Percentiles rank a stretch among this genome's conserved stretches.
Conservation (phyloP, 352 stramenopile species). For the Phytophthora brassicae region DNA sequence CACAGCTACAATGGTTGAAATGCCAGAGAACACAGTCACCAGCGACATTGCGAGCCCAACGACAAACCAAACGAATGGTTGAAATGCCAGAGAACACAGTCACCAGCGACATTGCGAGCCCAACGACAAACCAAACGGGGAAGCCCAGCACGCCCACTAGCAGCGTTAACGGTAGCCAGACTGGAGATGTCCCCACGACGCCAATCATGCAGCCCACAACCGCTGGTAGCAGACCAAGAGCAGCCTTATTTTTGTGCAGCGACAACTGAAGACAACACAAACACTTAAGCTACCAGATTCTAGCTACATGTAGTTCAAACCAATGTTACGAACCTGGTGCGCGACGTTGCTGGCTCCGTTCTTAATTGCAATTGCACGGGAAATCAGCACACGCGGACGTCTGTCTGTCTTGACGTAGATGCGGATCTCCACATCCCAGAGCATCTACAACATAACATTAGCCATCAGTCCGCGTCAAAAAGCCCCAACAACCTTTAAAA, state of each 20-base stretch:
- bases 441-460: slow-evolving; percentile 20
- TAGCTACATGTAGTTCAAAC: neutral
- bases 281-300: neutral
- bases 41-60: slow-evolving; percentile 44
- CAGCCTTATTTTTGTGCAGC: slow-evolving; percentile 61
- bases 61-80: slow-evolving; percentile 58
- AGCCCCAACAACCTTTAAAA: neutral
- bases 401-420: slow-evolving; percentile 47
- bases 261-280: slow-evolving; percentile 38
- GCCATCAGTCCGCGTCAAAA: neutral
- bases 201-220: slow-evolving; percentile 48
- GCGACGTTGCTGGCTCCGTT: slow-evolving; percentile 38
- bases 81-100: slow-evolving; percentile 53
- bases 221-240: slow-evolving; percentile 47
- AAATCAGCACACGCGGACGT: slow-evolving; percentile 46
- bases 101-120: slow-evolving; percentile 42
- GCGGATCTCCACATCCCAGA: slow-evolving; percentile 34
- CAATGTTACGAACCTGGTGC: slow-evolving; percentile 34
- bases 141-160: slow-evolving; percentile 59
- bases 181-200: slow-evolving; percentile 44
- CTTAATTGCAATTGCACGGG: slow-evolving; percentile 42
- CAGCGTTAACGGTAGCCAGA: slow-evolving; percentile 63
- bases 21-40: slow-evolving; percentile 43
- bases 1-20: slow-evolving; percentile 55
- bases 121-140: slow-evolving; percentile 60